phyloP scores from a whole-genome alignment of 1,284 basidiomycete species.

The Cutaneotrichosporon spelunceum region DNA sequence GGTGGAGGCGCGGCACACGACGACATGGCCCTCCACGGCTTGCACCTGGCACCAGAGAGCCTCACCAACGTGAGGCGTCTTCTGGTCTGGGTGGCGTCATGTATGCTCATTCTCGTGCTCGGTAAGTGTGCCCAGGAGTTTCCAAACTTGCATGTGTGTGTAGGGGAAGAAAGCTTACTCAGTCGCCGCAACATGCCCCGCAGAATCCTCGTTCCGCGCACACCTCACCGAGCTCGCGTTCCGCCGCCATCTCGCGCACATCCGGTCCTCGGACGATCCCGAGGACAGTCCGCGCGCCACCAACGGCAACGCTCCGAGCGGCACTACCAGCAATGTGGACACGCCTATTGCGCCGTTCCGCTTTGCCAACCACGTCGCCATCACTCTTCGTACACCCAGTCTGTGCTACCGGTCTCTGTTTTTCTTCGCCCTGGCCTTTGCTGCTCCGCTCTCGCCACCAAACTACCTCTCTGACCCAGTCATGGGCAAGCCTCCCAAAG shows the following conservation, averaged over 20 bases:
- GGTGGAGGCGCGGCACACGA: slow-evolving; percentile 5
- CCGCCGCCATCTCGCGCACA: slow-evolving; percentile 81
- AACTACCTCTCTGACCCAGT: slow-evolving; percentile 41
- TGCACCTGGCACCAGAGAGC: slow-evolving; percentile 9
- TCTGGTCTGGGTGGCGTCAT: slow-evolving; percentile 38
- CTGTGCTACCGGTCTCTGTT: slow-evolving; percentile 40
- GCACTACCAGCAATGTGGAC: slow-evolving; percentile 43
- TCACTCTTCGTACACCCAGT: slow-evolving; percentile 89
- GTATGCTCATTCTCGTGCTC: slow-evolving; percentile 34
- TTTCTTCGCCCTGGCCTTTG: slow-evolving; percentile 74
- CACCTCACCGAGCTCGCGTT: slow-evolving; percentile 95
- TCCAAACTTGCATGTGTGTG: not conserved
- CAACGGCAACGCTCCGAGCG: slow-evolving; percentile 23
- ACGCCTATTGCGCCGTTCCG: slow-evolving; percentile 60
- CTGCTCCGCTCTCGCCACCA: slow-evolving; percentile 49
- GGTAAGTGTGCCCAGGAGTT: slow-evolving; percentile 26
- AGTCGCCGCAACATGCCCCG: slow-evolving; percentile 93
- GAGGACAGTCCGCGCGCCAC: slow-evolving; percentile 38
- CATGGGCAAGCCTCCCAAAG: slow-evolving; percentile 16
- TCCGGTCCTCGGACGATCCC: slow-evolving; percentile 62
- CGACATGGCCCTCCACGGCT: slow-evolving; percentile 11
- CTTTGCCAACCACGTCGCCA: slow-evolving; percentile 84
- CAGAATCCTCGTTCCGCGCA: slow-evolving; percentile 83
- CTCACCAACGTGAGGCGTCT: slow-evolving; percentile 32
- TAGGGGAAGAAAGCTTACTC: slow-evolving; percentile 10